A percentile compares a stretch with the other conserved stretches of the same genome.
Evolutionary conservation across 306 rosid species (phyloP).

Genomic region (Quercus cerris): DNA sequence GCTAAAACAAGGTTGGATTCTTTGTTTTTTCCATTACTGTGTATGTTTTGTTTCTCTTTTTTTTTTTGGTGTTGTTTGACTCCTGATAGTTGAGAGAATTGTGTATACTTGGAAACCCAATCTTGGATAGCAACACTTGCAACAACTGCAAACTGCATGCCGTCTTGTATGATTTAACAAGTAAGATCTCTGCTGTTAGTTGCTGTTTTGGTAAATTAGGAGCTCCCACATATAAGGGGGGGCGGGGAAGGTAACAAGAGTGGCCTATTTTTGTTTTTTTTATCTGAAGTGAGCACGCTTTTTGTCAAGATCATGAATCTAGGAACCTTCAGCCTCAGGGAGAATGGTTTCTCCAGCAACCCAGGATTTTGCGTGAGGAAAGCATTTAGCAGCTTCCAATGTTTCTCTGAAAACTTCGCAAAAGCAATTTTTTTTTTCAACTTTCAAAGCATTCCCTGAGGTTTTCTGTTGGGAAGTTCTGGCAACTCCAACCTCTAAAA

Average conservation of each 20-base stretch:
- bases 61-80: too few relatives aligned
- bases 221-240: background rate
- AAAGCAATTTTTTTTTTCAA: constrained; percentile 70
- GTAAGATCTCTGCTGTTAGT: background rate
- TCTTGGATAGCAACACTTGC: background rate
- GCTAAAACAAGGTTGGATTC: background rate
- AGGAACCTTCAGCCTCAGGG: constrained; percentile 86
- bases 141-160: background rate
- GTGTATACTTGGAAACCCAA: background rate
- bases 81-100: too few relatives aligned
- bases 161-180: background rate
- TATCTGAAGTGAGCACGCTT: constrained; percentile 93
- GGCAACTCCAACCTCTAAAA: constrained; percentile 69
- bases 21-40: background rate
- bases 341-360: constrained; percentile 82
- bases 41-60: background rate
- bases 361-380: constrained; percentile 91
- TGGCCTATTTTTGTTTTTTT: constrained; percentile 49
- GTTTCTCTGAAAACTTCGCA: constrained; percentile 87
- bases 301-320: constrained; percentile 85
- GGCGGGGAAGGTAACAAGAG: too few relatives aligned
- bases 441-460: constrained; percentile 46
- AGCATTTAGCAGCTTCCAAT: constrained; percentile 85
- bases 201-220: background rate
- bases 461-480: constrained; percentile 57